Percentiles rank a stretch among this genome's conserved stretches.
These are phyloP conservation scores for Corymbia calophylla DNA, from an alignment of 441 rosid species.

Conservation along the genomic window DNA sequence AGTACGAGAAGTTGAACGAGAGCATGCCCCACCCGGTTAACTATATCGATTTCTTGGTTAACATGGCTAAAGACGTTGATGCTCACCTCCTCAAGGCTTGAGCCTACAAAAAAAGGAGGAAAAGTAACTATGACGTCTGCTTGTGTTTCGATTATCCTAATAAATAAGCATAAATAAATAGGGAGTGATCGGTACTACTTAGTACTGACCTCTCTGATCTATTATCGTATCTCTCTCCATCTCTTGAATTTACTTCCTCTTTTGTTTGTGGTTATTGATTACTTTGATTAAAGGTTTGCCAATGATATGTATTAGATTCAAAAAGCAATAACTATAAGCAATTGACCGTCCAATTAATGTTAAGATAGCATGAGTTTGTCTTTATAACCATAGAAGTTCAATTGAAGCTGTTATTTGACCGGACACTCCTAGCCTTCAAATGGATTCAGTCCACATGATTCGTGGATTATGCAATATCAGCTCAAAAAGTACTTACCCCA, in stretches of 20 bases:
- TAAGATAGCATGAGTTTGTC: background rate
- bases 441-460: background rate
- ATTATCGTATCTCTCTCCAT: background rate
- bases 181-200: background rate
- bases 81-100: conserved; percentile 4
- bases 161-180: background rate
- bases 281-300: background rate
- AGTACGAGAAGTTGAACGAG: conserved; percentile 1
- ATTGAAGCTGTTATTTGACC: background rate
- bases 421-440: background rate
- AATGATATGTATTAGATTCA: background rate
- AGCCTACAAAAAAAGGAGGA: background rate
- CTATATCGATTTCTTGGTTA: background rate
- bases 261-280: background rate
- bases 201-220: background rate
- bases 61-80: background rate
- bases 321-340: background rate
- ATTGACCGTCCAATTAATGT: background rate
- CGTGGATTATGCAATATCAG: background rate
- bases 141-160: background rate
- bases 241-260: background rate
- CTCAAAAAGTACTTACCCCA: background rate
- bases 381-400: background rate
- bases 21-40: background rate
- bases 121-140: background rate